Conservation (phyloP, 306 rosid species). For the Mucuna pruriens region DNA sequence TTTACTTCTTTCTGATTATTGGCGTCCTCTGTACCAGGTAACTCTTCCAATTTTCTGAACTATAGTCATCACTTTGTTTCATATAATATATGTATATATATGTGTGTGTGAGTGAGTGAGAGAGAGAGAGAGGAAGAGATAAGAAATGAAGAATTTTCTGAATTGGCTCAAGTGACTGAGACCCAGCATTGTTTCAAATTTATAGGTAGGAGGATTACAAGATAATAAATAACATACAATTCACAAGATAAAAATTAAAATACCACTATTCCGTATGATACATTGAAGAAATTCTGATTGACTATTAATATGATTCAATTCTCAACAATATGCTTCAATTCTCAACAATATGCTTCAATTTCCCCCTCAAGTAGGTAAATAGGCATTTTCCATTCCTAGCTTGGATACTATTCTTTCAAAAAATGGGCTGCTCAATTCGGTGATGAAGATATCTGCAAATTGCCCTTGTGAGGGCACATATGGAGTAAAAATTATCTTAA, state of each 20-base stretch:
- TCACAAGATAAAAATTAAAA: neutral
- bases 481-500: too few species aligned
- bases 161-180: neutral
- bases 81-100: neutral
- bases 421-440: too few species aligned
- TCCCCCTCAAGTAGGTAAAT: neutral
- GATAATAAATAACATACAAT: neutral
- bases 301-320: neutral
- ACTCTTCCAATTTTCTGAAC: slow-evolving; percentile 6
- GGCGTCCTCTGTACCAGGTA: slow-evolving; percentile 97
- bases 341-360: too few species aligned
- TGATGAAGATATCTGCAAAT: too few species aligned
- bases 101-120: neutral
- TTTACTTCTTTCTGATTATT: slow-evolving; percentile 84
- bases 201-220: neutral
- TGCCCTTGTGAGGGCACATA: too few species aligned
- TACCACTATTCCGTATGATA: neutral
- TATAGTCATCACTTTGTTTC: neutral
- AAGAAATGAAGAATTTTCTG: neutral
- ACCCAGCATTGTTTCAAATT: neutral
- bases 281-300: neutral
- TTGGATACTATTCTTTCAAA: too few species aligned
- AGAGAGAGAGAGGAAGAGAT: neutral
- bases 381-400: neutral
- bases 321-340: neutral